Evolutionary conservation across 164 flowering plant genomes (phyloP), one percentile per base, ranked within the genome.

Genomic region (Saururus chinensis): DNA sequence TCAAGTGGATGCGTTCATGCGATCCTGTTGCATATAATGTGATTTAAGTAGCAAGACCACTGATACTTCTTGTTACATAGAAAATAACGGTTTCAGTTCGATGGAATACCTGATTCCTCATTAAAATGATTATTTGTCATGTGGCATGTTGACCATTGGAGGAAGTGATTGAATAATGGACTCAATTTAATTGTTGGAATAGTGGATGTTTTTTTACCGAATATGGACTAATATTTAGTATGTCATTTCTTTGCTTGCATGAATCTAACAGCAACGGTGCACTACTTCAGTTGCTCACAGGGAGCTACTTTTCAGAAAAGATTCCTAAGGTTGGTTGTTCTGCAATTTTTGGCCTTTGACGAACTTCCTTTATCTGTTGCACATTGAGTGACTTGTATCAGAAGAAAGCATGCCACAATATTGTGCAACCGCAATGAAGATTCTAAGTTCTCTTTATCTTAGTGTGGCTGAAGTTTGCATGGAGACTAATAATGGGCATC

Each of bases 251-350:
- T 45, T 12, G 2, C 17, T 45, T 45, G 49, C 11, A 12, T 45
- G 14, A 3, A 45, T 45, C 26, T 64, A 67, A 68, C 77, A 92
- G 98, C 78, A 87, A 92, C 69, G 98, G 98, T 5, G 98, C 96
- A 26, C 84, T 92, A 48, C 87, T 92, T 41, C 98, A 92, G 70
- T 77, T 82, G 62, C 88, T 92, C 40, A 69, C 73, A 6, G 96
- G 96, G 66, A 89, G 96, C 79, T 83, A 82, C 70, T 92, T 83
- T 77, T 72, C 73, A 62, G 92, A 92, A 60, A 84, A 75, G 75
- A 78, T 93, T 70, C 98, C 97, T 25, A 84, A 86, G 96, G 97
- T 93, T 70, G 74, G 45, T 66, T 72, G 66, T 55, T 16, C 49
- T 45, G 49, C 17, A 45, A 17, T 45, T 45, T 45, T 45, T 45